phyloP scores from a whole-genome alignment of 1,284 basidiomycete species.

The Ceratobasidium theobromae region DNA sequence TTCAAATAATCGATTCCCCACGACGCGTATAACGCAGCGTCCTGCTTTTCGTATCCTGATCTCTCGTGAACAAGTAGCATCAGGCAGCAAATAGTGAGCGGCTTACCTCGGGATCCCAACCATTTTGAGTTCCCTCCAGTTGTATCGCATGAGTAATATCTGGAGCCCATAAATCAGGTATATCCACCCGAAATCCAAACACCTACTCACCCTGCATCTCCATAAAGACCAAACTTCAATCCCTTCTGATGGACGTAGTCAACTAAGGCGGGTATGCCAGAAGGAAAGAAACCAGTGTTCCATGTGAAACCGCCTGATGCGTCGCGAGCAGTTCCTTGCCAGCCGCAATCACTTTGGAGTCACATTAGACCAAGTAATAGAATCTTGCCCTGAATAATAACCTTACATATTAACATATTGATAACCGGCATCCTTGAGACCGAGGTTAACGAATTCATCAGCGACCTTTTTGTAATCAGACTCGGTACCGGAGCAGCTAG shows the following conservation, averaged over 20 bases:
- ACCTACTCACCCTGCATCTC: constrained; percentile 47
- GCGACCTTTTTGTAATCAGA: constrained; percentile 45
- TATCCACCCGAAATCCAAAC: background rate
- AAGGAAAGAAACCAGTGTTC: constrained; percentile 47
- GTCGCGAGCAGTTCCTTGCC: constrained; percentile 49
- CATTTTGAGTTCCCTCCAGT: constrained; percentile 50
- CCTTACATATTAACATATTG: constrained; percentile 48
- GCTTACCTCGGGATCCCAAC: constrained; percentile 41
- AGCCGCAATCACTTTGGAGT: constrained; percentile 48
- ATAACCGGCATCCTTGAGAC: constrained; percentile 47
- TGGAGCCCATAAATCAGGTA: constrained; percentile 34
- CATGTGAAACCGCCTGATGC: constrained; percentile 49
- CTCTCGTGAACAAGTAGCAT: constrained; percentile 36
- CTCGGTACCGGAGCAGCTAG: constrained; percentile 47
- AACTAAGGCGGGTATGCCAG: constrained; percentile 47
- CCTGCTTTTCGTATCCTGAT: constrained; percentile 48
- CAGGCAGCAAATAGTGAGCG: background rate
- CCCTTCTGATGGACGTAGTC: constrained; percentile 47
- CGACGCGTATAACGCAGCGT: constrained; percentile 49
- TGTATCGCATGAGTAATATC: constrained; percentile 50
- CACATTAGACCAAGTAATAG: background rate
- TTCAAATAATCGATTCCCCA: constrained; percentile 57
- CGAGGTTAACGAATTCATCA: constrained; percentile 44
- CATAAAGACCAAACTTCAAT: constrained; percentile 49
- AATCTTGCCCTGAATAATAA: background rate